Conservation (phyloP, 306 rosid species). For the Lablab purpureus region DNA sequence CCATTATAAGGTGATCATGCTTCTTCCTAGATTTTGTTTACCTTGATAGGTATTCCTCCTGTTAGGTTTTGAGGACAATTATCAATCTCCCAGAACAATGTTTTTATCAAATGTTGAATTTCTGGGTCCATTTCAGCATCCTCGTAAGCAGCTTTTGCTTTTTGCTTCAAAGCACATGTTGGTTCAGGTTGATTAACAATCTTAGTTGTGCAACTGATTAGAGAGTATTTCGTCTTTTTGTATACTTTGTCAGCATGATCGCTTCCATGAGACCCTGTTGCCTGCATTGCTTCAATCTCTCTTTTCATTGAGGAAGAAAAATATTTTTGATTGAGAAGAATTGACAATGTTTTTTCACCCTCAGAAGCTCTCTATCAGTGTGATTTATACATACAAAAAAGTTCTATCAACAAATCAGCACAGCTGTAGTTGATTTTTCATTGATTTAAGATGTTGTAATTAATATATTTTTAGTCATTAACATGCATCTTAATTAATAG, state of each 20-base stretch:
- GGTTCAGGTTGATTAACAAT: background rate
- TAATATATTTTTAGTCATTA: background rate
- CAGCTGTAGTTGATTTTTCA: background rate
- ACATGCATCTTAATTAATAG: background rate
- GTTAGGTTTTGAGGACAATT: background rate
- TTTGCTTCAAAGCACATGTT: background rate
- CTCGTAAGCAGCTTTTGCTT: background rate
- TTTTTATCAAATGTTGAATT: background rate
- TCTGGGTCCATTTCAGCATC: constrained; percentile 28
- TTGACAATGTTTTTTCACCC: background rate
- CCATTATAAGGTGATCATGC: background rate
- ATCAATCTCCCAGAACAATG: constrained; percentile 27
- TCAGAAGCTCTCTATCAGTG: background rate
- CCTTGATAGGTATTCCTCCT: background rate
- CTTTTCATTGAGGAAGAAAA: background rate
- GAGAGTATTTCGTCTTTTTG: background rate
- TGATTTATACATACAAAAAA: background rate
- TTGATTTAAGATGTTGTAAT: background rate
- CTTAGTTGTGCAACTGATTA: background rate
- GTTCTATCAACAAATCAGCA: background rate
- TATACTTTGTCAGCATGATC: background rate
- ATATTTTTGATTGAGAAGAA: background rate
- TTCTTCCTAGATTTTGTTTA: background rate
- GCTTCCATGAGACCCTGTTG: background rate
- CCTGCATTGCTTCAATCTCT: background rate